These are phyloP conservation scores for Lenzites betulinus DNA, from an alignment of 768 basidiomycete genomes.

Conservation along the genomic window DNA sequence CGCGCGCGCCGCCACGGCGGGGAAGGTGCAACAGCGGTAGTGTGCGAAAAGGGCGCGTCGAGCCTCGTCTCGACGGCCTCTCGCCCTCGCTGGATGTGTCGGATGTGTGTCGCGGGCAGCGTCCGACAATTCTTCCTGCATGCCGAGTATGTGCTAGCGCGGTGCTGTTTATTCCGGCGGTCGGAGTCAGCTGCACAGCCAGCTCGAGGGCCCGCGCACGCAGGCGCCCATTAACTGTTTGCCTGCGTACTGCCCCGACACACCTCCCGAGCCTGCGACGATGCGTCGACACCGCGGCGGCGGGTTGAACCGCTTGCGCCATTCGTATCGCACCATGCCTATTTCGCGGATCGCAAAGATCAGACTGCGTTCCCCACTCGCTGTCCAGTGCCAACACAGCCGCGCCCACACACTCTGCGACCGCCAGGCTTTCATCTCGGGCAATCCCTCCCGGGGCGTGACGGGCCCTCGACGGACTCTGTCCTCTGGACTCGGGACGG, in stretches of 20 bases:
- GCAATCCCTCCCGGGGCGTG: slow-evolving; percentile 5
- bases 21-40: not conserved
- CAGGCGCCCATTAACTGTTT: not conserved
- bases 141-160: not conserved
- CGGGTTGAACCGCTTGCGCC: not conserved
- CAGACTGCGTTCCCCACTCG: not conserved
- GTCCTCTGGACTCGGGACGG: slow-evolving; percentile 6
- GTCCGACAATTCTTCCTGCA: not conserved
- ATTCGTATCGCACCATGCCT: slow-evolving; percentile 9
- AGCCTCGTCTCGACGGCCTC: slow-evolving; percentile 11
- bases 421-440: not conserved
- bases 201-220: not conserved
- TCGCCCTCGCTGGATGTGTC: not conserved
- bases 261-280: no score
- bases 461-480: not conserved
- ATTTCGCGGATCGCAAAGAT: not conserved
- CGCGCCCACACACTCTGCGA: not conserved
- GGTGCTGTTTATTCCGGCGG: slow-evolving; percentile 1
- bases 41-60: slow-evolving; percentile 2
- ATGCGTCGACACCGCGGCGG: no score
- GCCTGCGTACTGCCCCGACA: not conserved
- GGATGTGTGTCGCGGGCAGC: not conserved
- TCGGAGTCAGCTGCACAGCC: slow-evolving; percentile 4
- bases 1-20: not conserved
- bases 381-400: not conserved